phyloP scores from a whole-genome alignment of 148 eudicot species.

The Chenopodium quinoa region DNA sequence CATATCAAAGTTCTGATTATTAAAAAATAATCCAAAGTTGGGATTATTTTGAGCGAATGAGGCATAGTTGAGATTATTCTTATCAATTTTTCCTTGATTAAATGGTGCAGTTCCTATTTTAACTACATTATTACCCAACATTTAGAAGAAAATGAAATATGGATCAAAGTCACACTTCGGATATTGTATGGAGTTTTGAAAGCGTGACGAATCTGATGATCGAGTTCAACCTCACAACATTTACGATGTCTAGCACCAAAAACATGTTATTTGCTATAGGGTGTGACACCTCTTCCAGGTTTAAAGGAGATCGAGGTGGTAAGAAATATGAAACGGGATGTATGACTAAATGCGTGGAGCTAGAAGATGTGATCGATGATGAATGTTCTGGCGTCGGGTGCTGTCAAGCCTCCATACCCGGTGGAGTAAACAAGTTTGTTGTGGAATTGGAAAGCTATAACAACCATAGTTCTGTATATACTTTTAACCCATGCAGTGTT shows the following conservation, averaged over 20 bases:
- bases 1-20: too few relatives aligned
- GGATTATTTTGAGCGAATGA: too few relatives aligned
- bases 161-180: too few relatives aligned
- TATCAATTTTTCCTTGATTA: too few relatives aligned
- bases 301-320: not conserved
- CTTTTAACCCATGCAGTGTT: slow-evolving; percentile 22
- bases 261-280: slow-evolving; percentile 7
- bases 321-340: slow-evolving; percentile 7
- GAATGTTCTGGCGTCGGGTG: slow-evolving; percentile 27
- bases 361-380: not conserved
- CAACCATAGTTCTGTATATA: not conserved
- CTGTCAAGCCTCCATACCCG: slow-evolving; percentile 13
- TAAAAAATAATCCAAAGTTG: too few relatives aligned
- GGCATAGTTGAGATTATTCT: too few relatives aligned
- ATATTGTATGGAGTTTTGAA: too few relatives aligned
- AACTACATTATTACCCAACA: too few relatives aligned
- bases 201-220: too few relatives aligned
- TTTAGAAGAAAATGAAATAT: too few relatives aligned
- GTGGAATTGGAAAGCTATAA: not conserved
- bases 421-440: not conserved
- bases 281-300: slow-evolving; percentile 6
- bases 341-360: not conserved
- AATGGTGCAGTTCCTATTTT: too few relatives aligned
- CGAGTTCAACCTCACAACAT: not conserved
- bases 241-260: not conserved